phyloP scores from a whole-genome alignment of 352 stramenopile genomes.

The Lagenidium giganteum region DNA sequence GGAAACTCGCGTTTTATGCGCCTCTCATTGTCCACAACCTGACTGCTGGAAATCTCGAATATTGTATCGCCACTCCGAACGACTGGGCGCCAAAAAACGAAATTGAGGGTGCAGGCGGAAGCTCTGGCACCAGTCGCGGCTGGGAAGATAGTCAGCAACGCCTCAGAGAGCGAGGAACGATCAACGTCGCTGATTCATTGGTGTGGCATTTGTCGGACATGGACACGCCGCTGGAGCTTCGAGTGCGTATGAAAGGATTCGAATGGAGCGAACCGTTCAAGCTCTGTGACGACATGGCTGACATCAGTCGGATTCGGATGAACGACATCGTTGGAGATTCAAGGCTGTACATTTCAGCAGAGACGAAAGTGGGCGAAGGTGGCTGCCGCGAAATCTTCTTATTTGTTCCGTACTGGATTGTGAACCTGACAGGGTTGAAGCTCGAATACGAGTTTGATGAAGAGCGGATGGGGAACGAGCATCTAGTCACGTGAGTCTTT shows the following conservation, averaged over 20 bases:
- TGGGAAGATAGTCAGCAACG: conserved; percentile 79
- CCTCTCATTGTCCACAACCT: conserved; percentile 80
- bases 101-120: conserved; percentile 24
- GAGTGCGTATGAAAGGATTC: conserved; percentile 80
- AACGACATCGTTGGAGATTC: conserved; percentile 75
- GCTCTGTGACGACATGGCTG: conserved; percentile 39
- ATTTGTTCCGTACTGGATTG: conserved; percentile 87
- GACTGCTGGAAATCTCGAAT: conserved; percentile 65
- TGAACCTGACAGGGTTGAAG: conserved; percentile 80
- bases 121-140: conserved; percentile 33
- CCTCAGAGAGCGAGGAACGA: conserved; percentile 69
- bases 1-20: conserved; percentile 71
- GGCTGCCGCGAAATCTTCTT: conserved; percentile 67
- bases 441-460: conserved; percentile 83
- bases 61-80: conserved; percentile 61
- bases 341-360: conserved; percentile 62
- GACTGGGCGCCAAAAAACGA: conserved; percentile 60
- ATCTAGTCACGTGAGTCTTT: conserved; percentile 50
- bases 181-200: conserved; percentile 71
- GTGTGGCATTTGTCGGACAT: conserved; percentile 82
- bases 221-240: conserved; percentile 70
- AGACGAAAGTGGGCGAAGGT: conserved; percentile 47
- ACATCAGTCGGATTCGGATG: conserved; percentile 67
- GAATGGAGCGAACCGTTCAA: conserved; percentile 78
- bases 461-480: conserved; percentile 60